Percentiles rank a stretch among this genome's conserved stretches.
Conservation (phyloP, 805 yeast species). For the Yamadazyma insecticola region DNA sequence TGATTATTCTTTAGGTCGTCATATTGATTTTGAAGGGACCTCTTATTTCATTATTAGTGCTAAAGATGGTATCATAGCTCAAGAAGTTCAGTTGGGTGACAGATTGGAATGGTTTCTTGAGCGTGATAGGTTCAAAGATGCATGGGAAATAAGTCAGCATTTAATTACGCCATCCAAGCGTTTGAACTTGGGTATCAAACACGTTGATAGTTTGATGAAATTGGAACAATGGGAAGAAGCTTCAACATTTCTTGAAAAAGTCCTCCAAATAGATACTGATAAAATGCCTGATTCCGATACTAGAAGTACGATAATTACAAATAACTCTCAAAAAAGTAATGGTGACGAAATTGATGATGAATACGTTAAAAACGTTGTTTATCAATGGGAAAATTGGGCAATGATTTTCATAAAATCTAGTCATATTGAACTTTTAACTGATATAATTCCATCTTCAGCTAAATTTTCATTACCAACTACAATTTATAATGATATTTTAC, state of each 20-base stretch:
- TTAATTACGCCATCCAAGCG: constrained; percentile 49
- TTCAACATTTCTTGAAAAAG: constrained; percentile 39
- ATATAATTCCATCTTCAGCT: constrained; percentile 50
- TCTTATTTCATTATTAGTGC: constrained; percentile 73
- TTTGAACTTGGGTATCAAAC: constrained; percentile 55
- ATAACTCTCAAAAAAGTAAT: constrained; percentile 11
- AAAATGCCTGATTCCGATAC: constrained; percentile 26
- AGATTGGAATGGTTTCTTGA: constrained; percentile 69
- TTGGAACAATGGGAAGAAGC: constrained; percentile 54
- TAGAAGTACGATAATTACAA: constrained; percentile 26
- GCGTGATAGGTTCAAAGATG: constrained; percentile 51
- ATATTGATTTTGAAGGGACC: constrained; percentile 33
- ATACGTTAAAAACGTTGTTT: constrained; percentile 18
- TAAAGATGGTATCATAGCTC: constrained; percentile 72
- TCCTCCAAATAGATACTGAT: constrained; percentile 14
- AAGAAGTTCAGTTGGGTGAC: constrained; percentile 66
- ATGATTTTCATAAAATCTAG: constrained; percentile 45
- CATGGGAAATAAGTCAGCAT: constrained; percentile 73
- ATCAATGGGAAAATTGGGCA: constrained; percentile 66
- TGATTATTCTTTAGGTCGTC: constrained; percentile 68
- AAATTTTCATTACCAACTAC: constrained; percentile 27
- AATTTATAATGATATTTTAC: constrained; percentile 41
- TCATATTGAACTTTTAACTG: constrained; percentile 44
- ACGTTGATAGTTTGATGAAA: constrained; percentile 41
- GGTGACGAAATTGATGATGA: constrained; percentile 14